Evolutionary conservation across 2,329 filamentous ascomycete genomes (phyloP).

Genomic region (Akanthomyces dipterigenus): DNA sequence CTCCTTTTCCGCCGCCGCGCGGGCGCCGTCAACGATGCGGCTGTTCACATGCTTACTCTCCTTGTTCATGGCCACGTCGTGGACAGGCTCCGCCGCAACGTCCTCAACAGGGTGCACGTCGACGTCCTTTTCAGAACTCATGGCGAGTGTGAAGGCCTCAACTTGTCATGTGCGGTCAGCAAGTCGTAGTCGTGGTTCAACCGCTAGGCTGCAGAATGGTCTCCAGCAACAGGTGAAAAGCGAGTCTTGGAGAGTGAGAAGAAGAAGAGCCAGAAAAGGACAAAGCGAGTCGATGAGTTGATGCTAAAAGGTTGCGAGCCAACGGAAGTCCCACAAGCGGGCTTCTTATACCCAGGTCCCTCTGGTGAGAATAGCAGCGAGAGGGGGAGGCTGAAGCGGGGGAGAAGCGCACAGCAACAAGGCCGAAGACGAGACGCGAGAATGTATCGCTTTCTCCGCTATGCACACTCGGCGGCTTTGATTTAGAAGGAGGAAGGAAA

Average conservation of each 20-base stretch:
- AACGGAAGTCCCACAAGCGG: slow-evolving; percentile 3
- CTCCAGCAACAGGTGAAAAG: not conserved
- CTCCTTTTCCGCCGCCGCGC: slow-evolving; percentile 51
- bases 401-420: not conserved
- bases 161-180: not conserved
- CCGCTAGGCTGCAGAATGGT: no score
- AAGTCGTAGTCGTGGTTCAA: not conserved
- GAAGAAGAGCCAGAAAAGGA: not conserved
- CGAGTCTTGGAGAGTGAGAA: no score
- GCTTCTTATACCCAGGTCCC: slow-evolving; percentile 1
- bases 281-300: not conserved
- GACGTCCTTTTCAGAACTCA: slow-evolving; percentile 16
- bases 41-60: slow-evolving; percentile 19
- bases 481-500: not conserved
- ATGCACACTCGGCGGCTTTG: not conserved
- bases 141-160: not conserved
- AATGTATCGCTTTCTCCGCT: not conserved
- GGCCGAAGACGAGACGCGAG: not conserved
- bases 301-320: not conserved
- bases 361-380: not conserved
- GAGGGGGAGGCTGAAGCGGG: not conserved
- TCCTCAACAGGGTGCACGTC: slow-evolving; percentile 11
- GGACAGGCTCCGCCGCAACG: slow-evolving; percentile 5
- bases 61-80: not conserved
- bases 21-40: slow-evolving; percentile 28